A percentile compares a stretch with the other conserved stretches of the same genome.
phyloP scores from a whole-genome alignment of 169 alveolate genomes.

The Eimeria acervulina region DNA sequence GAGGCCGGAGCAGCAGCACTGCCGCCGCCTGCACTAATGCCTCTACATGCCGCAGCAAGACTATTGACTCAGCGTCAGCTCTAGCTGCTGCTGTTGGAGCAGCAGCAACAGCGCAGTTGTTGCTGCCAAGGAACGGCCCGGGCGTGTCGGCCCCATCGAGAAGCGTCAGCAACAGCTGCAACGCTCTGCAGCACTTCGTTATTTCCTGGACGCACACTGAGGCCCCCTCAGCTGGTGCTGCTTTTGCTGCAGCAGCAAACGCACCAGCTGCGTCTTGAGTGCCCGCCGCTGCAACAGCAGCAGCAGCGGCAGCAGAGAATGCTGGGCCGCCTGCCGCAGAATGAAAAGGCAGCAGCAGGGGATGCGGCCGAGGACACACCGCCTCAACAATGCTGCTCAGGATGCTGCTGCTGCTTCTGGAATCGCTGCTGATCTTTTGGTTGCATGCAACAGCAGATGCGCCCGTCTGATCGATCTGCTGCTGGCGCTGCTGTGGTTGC shows the following conservation, averaged over 20 bases:
- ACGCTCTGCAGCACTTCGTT: slow-evolving; percentile 51
- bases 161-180: slow-evolving; percentile 56
- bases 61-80: not conserved
- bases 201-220: slow-evolving; percentile 1
- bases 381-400: slow-evolving; percentile 50
- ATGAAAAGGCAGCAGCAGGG: slow-evolving; percentile 7
- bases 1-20: slow-evolving; percentile 19
- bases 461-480: not conserved
- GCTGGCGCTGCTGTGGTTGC: slow-evolving; percentile 30
- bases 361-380: slow-evolving; percentile 22
- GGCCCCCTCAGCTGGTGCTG: not conserved
- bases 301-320: slow-evolving; percentile 35
- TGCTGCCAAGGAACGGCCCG: slow-evolving; percentile 13
- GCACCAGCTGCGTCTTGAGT: slow-evolving; percentile 57
- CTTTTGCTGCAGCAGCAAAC: slow-evolving; percentile 56
- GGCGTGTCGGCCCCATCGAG: slow-evolving; percentile 6
- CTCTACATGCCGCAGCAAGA: slow-evolving; percentile 2
- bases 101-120: slow-evolving; percentile 3
- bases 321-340: not conserved
- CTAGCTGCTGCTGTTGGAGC: slow-evolving; percentile 14
- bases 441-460: not conserved
- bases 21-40: slow-evolving; percentile 21
- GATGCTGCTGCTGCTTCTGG: slow-evolving; percentile 21
- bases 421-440: not conserved
- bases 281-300: slow-evolving; percentile 70